Evolutionary conservation across 2,329 filamentous ascomycete genomes (phyloP).

Genomic region (Exophiala lecanii-corni): DNA sequence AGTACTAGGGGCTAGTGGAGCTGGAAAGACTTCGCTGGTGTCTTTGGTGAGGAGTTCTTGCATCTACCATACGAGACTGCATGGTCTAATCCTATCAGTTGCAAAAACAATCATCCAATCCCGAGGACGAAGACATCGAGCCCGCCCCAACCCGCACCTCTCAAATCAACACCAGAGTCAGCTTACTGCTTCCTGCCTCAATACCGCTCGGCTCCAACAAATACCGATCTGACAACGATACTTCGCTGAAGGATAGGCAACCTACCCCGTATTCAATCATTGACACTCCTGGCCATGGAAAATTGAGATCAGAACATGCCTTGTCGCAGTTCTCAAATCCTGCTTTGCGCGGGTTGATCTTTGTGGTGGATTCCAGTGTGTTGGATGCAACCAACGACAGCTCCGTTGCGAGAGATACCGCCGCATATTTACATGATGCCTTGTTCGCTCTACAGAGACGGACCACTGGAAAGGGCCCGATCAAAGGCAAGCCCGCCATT

Average conservation of each 20-base stretch:
- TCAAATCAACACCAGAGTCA: constrained; percentile 54
- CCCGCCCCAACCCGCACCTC: constrained; percentile 60
- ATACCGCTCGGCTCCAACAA: constrained; percentile 53
- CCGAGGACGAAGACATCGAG: constrained; percentile 52
- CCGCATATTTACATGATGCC: constrained; percentile 82
- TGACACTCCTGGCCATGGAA: constrained; percentile 94
- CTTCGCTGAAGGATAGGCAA: constrained; percentile 53
- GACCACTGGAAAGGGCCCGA: constrained; percentile 32
- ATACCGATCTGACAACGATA: constrained; percentile 63
- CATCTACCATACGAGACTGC: constrained; percentile 43
- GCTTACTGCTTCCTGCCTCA: constrained; percentile 52
- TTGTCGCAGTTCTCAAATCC: constrained; percentile 42
- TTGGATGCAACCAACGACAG: constrained; percentile 40
- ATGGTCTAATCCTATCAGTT: constrained; percentile 32
- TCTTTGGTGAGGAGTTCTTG: constrained; percentile 56
- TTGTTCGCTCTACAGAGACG: constrained; percentile 78
- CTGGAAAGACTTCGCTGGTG: constrained; percentile 85
- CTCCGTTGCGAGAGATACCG: constrained; percentile 61
- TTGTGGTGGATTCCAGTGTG: constrained; percentile 79
- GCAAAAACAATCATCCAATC: constrained; percentile 42
- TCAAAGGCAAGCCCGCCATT: constrained; percentile 52
- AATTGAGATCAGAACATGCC: constrained; percentile 71
- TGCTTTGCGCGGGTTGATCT: constrained; percentile 67
- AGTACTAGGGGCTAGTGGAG: constrained; percentile 72
- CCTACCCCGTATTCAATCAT: constrained; percentile 37